Evolutionary conservation across 352 stramenopile species (phyloP).

Genomic region (Globisporangium nunn): DNA sequence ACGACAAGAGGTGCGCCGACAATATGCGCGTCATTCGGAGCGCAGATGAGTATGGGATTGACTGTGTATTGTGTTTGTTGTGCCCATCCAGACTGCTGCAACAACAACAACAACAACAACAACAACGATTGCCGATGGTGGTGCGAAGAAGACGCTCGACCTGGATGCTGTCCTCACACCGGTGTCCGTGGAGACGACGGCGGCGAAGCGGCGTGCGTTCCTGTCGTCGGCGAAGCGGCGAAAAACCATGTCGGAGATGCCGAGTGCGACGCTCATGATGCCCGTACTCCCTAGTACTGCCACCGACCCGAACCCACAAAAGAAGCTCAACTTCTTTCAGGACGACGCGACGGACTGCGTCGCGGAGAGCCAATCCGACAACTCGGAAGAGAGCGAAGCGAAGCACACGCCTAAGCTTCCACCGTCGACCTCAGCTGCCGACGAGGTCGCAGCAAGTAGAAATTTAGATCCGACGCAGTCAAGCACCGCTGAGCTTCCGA

Average conservation of each 20-base stretch:
- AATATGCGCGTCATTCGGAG: not conserved
- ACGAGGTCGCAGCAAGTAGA: not conserved
- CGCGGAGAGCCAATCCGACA: constrained; percentile 22
- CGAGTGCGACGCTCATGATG: constrained; percentile 9
- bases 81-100: not conserved
- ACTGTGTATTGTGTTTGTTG: not conserved
- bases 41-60: not conserved
- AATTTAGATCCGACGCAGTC: no score
- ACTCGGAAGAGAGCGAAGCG: not conserved
- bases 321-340: constrained; percentile 14
- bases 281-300: not conserved
- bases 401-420: not conserved
- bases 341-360: constrained; percentile 23
- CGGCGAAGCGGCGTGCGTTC: not conserved
- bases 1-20: not conserved
- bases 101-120: not conserved
- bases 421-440: not conserved
- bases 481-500: no score
- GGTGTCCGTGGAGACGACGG: not conserved
- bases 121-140: not conserved
- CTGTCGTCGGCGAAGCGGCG: constrained; percentile 13
- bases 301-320: constrained; percentile 7
- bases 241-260: constrained; percentile 14
- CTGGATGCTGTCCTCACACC: constrained; percentile 9
- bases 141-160: constrained; percentile 11